phyloP scores from a whole-genome alignment of 2,329 filamentous ascomycete genomes.

The Alternaria dauci region DNA sequence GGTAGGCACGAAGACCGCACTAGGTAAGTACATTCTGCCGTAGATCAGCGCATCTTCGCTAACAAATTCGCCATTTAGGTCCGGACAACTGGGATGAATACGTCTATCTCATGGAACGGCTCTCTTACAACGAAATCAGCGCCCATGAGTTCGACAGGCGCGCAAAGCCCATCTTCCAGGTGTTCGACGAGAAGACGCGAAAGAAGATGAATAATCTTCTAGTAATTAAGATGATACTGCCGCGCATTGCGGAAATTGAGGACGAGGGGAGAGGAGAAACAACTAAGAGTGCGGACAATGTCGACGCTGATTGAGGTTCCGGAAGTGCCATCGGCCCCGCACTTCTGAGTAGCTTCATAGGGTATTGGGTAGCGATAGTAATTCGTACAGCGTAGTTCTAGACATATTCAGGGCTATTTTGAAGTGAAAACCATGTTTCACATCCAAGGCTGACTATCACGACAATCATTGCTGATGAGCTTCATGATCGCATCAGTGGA shows the following conservation, averaged over 20 bases:
- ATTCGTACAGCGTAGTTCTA: background rate
- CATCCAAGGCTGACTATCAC: background rate
- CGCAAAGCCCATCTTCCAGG: slow-evolving; percentile 16
- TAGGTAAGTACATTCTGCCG: slow-evolving; percentile 6
- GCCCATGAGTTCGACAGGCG: slow-evolving; percentile 7
- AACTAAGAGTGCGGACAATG: slow-evolving; percentile 11
- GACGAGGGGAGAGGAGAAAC: background rate
- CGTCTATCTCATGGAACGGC: slow-evolving; percentile 17
- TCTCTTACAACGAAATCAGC: slow-evolving; percentile 8
- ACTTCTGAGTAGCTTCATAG: background rate
- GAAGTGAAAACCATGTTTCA: background rate
- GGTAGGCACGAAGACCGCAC: slow-evolving; percentile 16
- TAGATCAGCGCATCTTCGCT: background rate
- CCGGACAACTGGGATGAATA: slow-evolving; percentile 28
- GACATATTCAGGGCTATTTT: background rate
- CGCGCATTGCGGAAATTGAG: slow-evolving; percentile 6
- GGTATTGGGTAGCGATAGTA: background rate
- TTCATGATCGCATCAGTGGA: too few species aligned
- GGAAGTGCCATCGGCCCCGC: background rate
- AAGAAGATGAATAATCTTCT: slow-evolving; percentile 17
- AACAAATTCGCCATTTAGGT: background rate
- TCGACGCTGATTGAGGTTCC: background rate
- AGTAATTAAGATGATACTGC: slow-evolving; percentile 11
- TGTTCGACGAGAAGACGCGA: slow-evolving; percentile 5
- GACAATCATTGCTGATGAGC: too few species aligned